These are phyloP conservation scores for Aspergillus sclerotiicarbonarius DNA, from an alignment of 495 filamentous ascomycete species.

Conservation along the genomic window DNA sequence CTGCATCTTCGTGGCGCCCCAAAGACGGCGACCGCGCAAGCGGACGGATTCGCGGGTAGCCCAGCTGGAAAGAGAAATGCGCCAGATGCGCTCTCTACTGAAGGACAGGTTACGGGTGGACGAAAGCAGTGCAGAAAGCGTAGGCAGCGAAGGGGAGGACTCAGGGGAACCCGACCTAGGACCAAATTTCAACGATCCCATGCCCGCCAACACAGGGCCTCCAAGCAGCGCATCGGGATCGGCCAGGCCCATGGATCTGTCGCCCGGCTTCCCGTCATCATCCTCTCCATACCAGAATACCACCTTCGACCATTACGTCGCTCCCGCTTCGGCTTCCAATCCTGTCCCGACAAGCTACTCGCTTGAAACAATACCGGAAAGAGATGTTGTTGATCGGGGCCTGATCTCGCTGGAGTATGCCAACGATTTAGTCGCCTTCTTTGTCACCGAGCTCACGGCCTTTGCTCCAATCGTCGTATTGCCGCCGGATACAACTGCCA, in stretches of 20 bases:
- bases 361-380: slow-evolving; percentile 14
- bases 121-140: slow-evolving; percentile 34
- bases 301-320: slow-evolving; percentile 14
- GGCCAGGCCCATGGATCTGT: slow-evolving; percentile 26
- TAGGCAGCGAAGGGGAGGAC: slow-evolving; percentile 27
- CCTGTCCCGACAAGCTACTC: slow-evolving; percentile 19
- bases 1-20: slow-evolving; percentile 77
- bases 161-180: slow-evolving; percentile 23
- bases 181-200: slow-evolving; percentile 9
- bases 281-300: slow-evolving; percentile 18
- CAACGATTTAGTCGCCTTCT: slow-evolving; percentile 42
- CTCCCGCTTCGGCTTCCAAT: slow-evolving; percentile 19
- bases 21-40: slow-evolving; percentile 72
- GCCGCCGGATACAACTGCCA: slow-evolving; percentile 34
- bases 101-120: slow-evolving; percentile 34
- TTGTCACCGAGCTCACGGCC: slow-evolving; percentile 38
- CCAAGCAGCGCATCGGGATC: slow-evolving; percentile 24
- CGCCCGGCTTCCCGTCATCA: slow-evolving; percentile 24
- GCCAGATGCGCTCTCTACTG: slow-evolving; percentile 52
- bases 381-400: slow-evolving; percentile 48
- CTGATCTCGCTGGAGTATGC: slow-evolving; percentile 46
- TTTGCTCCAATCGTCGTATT: slow-evolving; percentile 46
- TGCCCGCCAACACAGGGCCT: slow-evolving; percentile 22
- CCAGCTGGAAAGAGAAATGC: slow-evolving; percentile 87
- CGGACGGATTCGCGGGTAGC: slow-evolving; percentile 83